Conservation (phyloP, 2,329 filamentous ascomycete genomes). For the Verruconis gallopava region DNA sequence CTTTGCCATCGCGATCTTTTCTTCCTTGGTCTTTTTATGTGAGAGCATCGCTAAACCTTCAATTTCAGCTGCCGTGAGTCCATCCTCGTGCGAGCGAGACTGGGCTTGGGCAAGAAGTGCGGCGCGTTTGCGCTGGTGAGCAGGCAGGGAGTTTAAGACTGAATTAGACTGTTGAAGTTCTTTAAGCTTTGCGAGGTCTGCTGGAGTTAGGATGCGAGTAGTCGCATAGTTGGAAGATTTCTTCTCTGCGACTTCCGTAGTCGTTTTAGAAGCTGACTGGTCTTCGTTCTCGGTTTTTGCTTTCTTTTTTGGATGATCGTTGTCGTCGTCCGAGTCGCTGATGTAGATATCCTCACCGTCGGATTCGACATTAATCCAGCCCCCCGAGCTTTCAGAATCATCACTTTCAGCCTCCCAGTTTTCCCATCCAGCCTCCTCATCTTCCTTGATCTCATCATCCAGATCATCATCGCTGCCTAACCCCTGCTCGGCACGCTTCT, state of each 20-base stretch:
- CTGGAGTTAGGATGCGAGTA: conserved; percentile 85
- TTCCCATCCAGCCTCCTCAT: conserved; percentile 39
- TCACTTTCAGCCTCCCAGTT: conserved; percentile 50
- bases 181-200: conserved; percentile 86
- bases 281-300: conserved; percentile 39
- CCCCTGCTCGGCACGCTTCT: conserved; percentile 57
- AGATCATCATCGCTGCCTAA: conserved; percentile 48
- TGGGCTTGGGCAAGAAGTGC: not conserved
- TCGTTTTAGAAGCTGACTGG: conserved; percentile 20
- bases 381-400: conserved; percentile 60
- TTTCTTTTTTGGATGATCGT: conserved; percentile 46
- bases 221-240: conserved; percentile 63
- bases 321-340: conserved; percentile 61
- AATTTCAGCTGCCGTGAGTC: conserved; percentile 81
- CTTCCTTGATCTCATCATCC: conserved; percentile 47
- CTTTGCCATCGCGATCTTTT: conserved; percentile 69
- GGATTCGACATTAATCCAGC: conserved; percentile 83
- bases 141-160: conserved; percentile 49
- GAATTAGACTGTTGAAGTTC: conserved; percentile 68
- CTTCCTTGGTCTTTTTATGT: conserved; percentile 78
- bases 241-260: conserved; percentile 17
- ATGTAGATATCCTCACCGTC: conserved; percentile 66
- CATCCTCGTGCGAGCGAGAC: conserved; percentile 51
- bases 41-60: conserved; percentile 68
- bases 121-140: conserved; percentile 21